A percentile compares a stretch with the other conserved stretches of the same genome.
Evolutionary conservation across 202 grass and related monocot genomes (phyloP).

Genomic region (Digitaria exilis): DNA sequence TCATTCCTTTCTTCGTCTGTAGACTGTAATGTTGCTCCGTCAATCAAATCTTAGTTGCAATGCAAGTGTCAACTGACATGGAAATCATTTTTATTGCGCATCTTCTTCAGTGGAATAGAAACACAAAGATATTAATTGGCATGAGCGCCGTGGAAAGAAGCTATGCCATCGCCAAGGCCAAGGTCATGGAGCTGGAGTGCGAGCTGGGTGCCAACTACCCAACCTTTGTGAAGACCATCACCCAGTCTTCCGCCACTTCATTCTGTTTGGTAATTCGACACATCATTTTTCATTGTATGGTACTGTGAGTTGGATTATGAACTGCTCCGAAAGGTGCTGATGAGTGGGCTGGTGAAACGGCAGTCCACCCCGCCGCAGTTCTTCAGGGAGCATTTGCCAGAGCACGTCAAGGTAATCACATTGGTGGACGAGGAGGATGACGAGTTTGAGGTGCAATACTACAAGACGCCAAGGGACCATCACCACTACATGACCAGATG

Average conservation of each 20-base stretch:
- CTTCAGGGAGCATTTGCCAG: neutral
- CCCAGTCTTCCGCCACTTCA: neutral
- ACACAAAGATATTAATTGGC: neutral
- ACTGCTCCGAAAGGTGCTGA: neutral
- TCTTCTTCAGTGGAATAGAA: neutral
- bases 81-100: neutral
- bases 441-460: neutral
- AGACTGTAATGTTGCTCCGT: neutral
- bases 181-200: neutral
- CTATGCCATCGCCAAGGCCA: neutral
- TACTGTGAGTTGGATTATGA: neutral
- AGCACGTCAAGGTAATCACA: neutral
- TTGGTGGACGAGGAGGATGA: neutral
- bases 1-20: neutral
- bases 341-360: neutral
- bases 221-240: neutral
- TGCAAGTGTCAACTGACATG: neutral
- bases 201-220: neutral
- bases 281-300: neutral
- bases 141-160: neutral
- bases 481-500: neutral
- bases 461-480: neutral
- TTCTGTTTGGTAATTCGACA: neutral
- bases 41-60: neutral
- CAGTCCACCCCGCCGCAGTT: neutral